Percentiles rank a stretch among this genome's conserved stretches.
phyloP scores from a whole-genome alignment of 495 filamentous ascomycete species.

The Tuber umbilicatum region DNA sequence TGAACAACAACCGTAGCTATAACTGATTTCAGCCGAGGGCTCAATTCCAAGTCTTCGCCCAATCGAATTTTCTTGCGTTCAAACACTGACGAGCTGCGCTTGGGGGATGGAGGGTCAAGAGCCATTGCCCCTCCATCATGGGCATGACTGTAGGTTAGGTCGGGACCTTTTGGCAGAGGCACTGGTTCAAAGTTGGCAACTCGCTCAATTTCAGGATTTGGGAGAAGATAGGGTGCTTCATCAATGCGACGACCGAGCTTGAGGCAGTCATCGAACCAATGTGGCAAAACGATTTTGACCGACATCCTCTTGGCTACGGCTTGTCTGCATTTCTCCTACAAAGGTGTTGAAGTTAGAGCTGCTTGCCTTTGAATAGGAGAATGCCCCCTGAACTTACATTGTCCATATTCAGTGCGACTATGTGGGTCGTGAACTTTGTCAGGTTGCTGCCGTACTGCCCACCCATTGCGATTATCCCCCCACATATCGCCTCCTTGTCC shows the following conservation, averaged over 20 bases:
- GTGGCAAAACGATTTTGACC: constrained; percentile 82
- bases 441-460: constrained; percentile 67
- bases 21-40: constrained; percentile 56
- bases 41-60: constrained; percentile 65
- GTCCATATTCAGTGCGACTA: constrained; percentile 75
- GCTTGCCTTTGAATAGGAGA: neutral
- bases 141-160: constrained; percentile 37
- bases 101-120: constrained; percentile 31
- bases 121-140: constrained; percentile 34
- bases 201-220: constrained; percentile 67
- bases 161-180: constrained; percentile 28
- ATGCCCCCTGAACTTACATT: constrained; percentile 42
- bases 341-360: neutral
- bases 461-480: constrained; percentile 81
- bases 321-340: constrained; percentile 59
- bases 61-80: constrained; percentile 60
- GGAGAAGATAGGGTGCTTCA: constrained; percentile 78
- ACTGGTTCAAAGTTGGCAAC: constrained; percentile 24
- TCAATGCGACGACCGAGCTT: constrained; percentile 81
- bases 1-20: constrained; percentile 62
- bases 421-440: constrained; percentile 71
- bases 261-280: constrained; percentile 98
- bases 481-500: constrained; percentile 87
- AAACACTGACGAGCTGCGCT: constrained; percentile 54
- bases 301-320: constrained; percentile 58